Base-by-base conservation (phyloP, 2,329 filamentous ascomycete genomes). In the Pestalotiopsis sp. region DNA sequence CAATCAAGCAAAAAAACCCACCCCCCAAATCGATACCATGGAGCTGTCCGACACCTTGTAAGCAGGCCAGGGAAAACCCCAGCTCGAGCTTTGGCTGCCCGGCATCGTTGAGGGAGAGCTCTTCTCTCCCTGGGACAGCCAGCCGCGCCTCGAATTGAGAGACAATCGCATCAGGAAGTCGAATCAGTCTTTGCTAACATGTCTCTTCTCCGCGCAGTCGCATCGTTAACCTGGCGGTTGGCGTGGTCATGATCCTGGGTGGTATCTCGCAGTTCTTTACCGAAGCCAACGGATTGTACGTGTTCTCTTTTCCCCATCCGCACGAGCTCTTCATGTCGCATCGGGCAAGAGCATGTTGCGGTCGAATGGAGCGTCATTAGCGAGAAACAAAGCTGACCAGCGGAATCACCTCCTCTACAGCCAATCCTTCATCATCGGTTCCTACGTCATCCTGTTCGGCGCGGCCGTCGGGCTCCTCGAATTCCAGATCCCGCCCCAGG, bases 11-110 rank as follows among this genome's bases (percentile, higher is more conserved):
- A 5, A n/a, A n/a, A 12, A 14, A 56, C 17, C 27, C 38, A 11
- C n/a, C 20, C 12, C 17, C 45, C 5, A 66, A 23, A 20, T 70
- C 58, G 68, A 72, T 78, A 85, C 79, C 74, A 97, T 97, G 94
- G 94, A 97, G 83, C 93, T 94, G 85, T 95, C 93, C 72, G 94
- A 97, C 83, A 91, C 91, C 80, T 97, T 97, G 94, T 97, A 87
- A 84, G 93, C 87, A 72, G 63, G 36, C 59, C 66, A 56, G 63
- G 39, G 60, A 60, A 45, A 68, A 61, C 67, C 68, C 71, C 66
- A 58, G 20, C 20, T 59, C 68, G 70, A 52, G 36, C 67, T 52
- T 68, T 23, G 59, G 23, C 59, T 62, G 31, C 31, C n/a, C 38
- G 20, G 31, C 58, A 52, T 52, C 17, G 45, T 52, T n/a, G 45